These are phyloP conservation scores for Scedosporium boydii DNA, from an alignment of 2,329 filamentous ascomycete genomes.

Conservation along the genomic window DNA sequence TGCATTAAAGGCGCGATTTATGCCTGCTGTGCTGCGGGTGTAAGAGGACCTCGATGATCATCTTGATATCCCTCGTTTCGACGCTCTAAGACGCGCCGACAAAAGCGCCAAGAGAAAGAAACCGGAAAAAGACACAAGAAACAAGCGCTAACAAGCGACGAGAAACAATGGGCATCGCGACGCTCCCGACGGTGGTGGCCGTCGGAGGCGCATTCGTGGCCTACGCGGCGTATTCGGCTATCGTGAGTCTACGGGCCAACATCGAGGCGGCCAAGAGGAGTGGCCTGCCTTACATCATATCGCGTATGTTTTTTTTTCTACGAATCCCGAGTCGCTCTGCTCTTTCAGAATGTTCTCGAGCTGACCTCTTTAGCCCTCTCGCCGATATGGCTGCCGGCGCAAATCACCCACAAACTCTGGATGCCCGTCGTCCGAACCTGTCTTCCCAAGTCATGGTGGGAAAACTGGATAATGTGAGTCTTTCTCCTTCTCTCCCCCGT, in stretches of 20 bases:
- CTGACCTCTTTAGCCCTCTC: constrained; percentile 28
- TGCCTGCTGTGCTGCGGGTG: too few relatives aligned
- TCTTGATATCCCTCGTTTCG: too few relatives aligned
- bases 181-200: not conserved
- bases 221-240: constrained; percentile 21
- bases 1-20: too few relatives aligned
- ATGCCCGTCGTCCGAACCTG: constrained; percentile 39
- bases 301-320: constrained; percentile 32
- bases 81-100: too few relatives aligned
- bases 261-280: constrained; percentile 39
- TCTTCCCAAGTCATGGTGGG: constrained; percentile 45
- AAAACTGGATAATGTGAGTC: constrained; percentile 50
- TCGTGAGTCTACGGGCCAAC: constrained; percentile 30
- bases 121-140: not conserved
- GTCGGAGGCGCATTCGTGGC: constrained; percentile 22
- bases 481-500: not conserved
- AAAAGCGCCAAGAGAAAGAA: not conserved
- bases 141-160: not conserved
- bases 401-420: constrained; percentile 44
- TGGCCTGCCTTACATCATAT: constrained; percentile 42
- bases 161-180: not conserved
- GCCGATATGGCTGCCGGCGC: constrained; percentile 44
- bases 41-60: too few relatives aligned
- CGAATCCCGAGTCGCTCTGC: constrained; percentile 8
- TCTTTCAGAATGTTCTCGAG: not conserved